phyloP scores from a whole-genome alignment of 2,329 filamentous ascomycete genomes.

The Didymella arachidicola region DNA sequence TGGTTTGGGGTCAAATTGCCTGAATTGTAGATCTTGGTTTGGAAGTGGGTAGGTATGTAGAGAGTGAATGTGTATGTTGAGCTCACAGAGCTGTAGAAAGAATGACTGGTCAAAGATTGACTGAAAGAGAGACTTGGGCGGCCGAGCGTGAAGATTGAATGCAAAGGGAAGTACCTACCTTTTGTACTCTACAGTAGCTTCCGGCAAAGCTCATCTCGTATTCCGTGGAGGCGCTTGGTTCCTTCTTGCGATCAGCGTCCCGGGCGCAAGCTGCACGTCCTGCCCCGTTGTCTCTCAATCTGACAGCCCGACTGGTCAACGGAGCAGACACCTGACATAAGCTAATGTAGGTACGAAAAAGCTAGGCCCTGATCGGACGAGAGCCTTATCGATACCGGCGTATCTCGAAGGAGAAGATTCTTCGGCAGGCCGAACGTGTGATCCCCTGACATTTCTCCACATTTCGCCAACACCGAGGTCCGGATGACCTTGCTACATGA shows the following conservation, averaged over 20 bases:
- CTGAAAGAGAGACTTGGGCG: constrained; percentile 36
- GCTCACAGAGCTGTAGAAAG: constrained; percentile 45
- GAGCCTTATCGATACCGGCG: constrained; percentile 21
- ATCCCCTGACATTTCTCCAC: constrained; percentile 7
- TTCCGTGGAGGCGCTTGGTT: constrained; percentile 10
- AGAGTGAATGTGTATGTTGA: constrained; percentile 31
- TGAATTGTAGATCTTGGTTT: constrained; percentile 13
- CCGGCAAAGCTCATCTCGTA: constrained; percentile 10
- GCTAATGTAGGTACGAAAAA: constrained; percentile 24
- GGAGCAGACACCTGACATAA: constrained; percentile 14
- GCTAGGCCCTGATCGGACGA: constrained; percentile 12
- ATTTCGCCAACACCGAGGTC: constrained; percentile 9
- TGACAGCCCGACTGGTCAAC: constrained; percentile 14
- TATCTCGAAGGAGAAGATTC: constrained; percentile 7
- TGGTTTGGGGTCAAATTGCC: constrained; percentile 12
- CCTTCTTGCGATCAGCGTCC: constrained; percentile 15
- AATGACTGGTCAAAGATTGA: constrained; percentile 38
- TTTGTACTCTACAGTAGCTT: constrained; percentile 14
- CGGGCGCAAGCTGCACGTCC: constrained; percentile 18
- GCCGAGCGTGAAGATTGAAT: constrained; percentile 16
- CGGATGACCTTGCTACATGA: background rate
- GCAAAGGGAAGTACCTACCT: constrained; percentile 3
- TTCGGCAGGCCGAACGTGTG: constrained; percentile 11
- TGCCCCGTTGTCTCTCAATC: constrained; percentile 3
- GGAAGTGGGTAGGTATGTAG: constrained; percentile 12